Evolutionary conservation across 495 filamentous ascomycete genomes (phyloP).

Genomic region (Parathielavia hyrcaniae): DNA sequence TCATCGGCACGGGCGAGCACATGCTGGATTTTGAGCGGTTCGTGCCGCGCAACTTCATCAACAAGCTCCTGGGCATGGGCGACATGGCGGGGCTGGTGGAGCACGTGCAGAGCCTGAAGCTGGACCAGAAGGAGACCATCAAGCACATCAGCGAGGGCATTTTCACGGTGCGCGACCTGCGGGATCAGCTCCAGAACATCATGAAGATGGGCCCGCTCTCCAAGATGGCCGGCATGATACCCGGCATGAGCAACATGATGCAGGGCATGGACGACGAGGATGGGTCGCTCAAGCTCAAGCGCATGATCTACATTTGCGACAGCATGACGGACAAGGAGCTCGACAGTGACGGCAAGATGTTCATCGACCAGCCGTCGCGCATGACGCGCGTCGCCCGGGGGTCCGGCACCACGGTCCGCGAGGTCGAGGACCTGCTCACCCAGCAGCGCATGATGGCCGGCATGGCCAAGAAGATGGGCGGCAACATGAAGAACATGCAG

Average conservation of each 20-base stretch:
- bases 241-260: slow-evolving; percentile 86
- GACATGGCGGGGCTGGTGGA: slow-evolving; percentile 94
- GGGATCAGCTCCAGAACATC: slow-evolving; percentile 93
- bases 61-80: slow-evolving; percentile 91
- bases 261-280: slow-evolving; percentile 95
- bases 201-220: slow-evolving; percentile 99
- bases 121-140: slow-evolving; percentile 97
- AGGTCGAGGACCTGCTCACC: slow-evolving; percentile 95
- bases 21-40: slow-evolving; percentile 93
- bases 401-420: slow-evolving; percentile 82
- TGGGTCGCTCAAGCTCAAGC: slow-evolving; percentile 81
- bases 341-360: slow-evolving; percentile 88
- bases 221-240: slow-evolving; percentile 99
- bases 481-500: slow-evolving; percentile 94
- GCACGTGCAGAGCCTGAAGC: slow-evolving; percentile 93
- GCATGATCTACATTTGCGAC: slow-evolving; percentile 99
- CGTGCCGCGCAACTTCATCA: slow-evolving; percentile 81
- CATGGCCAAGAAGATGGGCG: slow-evolving; percentile 98
- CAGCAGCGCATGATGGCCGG: slow-evolving; percentile 98
- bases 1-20: slow-evolving; percentile 95
- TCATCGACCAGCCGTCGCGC: slow-evolving; percentile 84
- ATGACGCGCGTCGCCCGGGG: slow-evolving; percentile 91
- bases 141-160: slow-evolving; percentile 96
- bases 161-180: slow-evolving; percentile 89
- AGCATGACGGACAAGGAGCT: slow-evolving; percentile 94